Evolutionary conservation across 768 basidiomycete species (phyloP).

Genomic region (Zangia roseola): DNA sequence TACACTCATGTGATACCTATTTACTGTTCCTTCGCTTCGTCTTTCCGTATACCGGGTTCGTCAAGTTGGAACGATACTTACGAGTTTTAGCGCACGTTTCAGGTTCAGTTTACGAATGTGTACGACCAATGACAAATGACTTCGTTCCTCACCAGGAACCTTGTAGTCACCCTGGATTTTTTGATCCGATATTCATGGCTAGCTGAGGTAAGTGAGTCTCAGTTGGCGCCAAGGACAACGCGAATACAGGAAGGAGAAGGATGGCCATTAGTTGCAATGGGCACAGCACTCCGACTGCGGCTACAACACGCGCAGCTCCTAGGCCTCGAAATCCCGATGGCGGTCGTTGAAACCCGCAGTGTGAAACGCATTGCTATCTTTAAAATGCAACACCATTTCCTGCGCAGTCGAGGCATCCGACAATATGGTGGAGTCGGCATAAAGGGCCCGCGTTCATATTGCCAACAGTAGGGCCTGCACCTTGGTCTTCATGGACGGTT

Average conservation of each 20-base stretch:
- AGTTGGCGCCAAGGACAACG: no score
- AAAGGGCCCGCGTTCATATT: constrained; percentile 1
- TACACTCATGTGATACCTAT: constrained; percentile 16
- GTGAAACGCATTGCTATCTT: no score
- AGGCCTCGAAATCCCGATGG: no score
- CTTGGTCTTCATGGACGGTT: no score
- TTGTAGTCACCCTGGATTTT: not conserved
- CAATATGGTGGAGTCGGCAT: not conserved
- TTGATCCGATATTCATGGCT: not conserved
- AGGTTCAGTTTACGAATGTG: not conserved
- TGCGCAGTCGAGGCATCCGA: no score
- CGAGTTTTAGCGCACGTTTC: not conserved
- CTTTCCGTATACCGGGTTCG: not conserved
- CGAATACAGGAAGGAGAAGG: no score
- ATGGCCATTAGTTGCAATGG: no score
- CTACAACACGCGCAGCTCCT: no score
- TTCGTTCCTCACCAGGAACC: not conserved
- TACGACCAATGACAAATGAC: constrained; percentile 5
- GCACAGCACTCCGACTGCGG: no score
- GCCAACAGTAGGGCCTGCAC: not conserved
- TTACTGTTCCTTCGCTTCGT: not conserved
- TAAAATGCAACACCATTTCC: not conserved
- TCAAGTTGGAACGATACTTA: not conserved
- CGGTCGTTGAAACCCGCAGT: no score
- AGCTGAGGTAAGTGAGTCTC: no score